Base-by-base conservation (phyloP, 78 protist species). In the Protostelium mycophagum region DNA sequence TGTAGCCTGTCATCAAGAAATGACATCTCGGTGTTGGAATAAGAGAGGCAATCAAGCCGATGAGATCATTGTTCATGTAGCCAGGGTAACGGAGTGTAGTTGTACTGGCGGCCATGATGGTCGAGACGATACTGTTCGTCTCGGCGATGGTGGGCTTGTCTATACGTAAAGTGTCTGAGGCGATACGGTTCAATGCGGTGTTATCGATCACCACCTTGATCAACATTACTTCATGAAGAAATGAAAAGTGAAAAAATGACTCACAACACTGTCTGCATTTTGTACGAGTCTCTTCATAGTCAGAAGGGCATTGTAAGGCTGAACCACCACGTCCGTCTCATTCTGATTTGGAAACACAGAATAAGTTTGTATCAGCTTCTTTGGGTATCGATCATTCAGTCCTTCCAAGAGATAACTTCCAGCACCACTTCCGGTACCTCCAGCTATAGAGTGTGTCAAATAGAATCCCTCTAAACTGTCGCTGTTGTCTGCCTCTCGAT, bases 21-120 rank as follows among this genome's bases (percentile, higher is more conserved):
- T 99, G 99, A 34, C 96, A 96, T n/a, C 99, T 92, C 0, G 99
- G 99, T 34, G 99, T 97, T 10, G 99, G 99, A 35, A 99, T 95
- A n/a, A 99, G 95, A 0, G 98, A 96, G 23, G 99, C 97, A 16
- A 98, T 31, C 91, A 98, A 90, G 37, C 99, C 99, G n/a, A 97
- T 91, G 84, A 99, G 89, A 89, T 98, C 99, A 91, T 98, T 98
- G 96, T 98, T 98, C 99, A 98, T 98, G 92, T 98, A 98, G 0
- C 98, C 98, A 0, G 99, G 98, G 90, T 97, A 97, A 38, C 99
- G 91, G 87, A 99, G 96, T 16, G 99, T 99, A 28, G 98, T 92
- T 5, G 99, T 99, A 37, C 94, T 63, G 0, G 99, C 99, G 0
- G 99, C 91, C 99, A 99, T 99, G 36, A 98, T 99, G 35, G 99